Evolutionary conservation across 2,329 filamentous ascomycete species (phyloP).

Genomic region (Pseudogymnoascus sp.): DNA sequence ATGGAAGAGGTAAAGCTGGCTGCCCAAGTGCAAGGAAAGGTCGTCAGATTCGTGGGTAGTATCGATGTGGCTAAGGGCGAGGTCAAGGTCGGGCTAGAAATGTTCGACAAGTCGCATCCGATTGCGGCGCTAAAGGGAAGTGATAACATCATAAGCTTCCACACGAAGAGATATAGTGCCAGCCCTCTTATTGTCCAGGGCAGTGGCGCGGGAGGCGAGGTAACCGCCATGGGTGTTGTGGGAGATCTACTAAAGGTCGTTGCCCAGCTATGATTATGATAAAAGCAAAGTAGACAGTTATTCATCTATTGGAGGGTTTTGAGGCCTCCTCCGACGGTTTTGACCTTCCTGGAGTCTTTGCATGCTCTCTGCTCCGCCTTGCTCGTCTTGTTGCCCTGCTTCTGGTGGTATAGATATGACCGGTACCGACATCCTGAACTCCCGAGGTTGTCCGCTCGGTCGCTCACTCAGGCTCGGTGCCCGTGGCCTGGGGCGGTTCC

Average conservation of each 20-base stretch:
- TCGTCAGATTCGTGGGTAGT: conserved; percentile 88
- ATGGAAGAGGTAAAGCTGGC: conserved; percentile 83
- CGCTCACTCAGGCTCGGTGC: conserved; percentile 53
- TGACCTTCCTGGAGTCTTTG: not conserved
- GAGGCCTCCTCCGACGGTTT: not conserved
- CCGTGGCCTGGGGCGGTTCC: conserved; percentile 49
- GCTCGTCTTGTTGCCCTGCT: conserved; percentile 9
- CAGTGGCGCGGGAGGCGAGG: conserved; percentile 85
- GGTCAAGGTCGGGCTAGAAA: conserved; percentile 88
- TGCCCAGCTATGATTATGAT: conserved; percentile 46
- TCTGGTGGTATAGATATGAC: conserved; percentile 8
- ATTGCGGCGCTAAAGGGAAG: conserved; percentile 94
- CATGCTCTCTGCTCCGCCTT: not conserved
- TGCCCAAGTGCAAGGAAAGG: conserved; percentile 82
- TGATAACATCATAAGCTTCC: conserved; percentile 98
- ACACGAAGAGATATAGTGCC: conserved; percentile 85
- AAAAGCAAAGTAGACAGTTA: conserved; percentile 1
- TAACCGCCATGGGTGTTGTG: conserved; percentile 97
- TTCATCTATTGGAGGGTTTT: not conserved
- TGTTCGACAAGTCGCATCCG: conserved; percentile 77
- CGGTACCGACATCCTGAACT: conserved; percentile 20
- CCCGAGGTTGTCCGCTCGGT: conserved; percentile 37
- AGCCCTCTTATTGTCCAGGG: conserved; percentile 94
- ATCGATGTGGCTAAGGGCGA: conserved; percentile 73
- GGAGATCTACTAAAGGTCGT: conserved; percentile 85